phyloP scores from a whole-genome alignment of 2,329 filamentous ascomycete genomes.

The Colletotrichum nymphaeae region DNA sequence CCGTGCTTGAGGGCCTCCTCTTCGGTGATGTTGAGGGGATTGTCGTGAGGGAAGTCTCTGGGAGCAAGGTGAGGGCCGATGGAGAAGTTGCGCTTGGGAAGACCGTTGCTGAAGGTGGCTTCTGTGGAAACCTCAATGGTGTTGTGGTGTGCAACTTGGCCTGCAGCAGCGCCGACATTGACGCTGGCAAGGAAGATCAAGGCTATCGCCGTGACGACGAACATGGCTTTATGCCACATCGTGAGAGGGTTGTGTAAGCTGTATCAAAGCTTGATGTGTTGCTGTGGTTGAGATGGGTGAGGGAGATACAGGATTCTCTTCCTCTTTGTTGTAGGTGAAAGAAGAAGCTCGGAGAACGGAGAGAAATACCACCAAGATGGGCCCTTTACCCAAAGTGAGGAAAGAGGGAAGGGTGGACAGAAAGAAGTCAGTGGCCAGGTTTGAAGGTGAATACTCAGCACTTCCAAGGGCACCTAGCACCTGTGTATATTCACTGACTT shows the following conservation, averaged over 20 bases:
- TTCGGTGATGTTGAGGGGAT: constrained; percentile 22
- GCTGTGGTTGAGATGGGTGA: not conserved
- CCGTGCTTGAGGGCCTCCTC: constrained; percentile 20
- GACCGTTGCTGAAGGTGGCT: not conserved
- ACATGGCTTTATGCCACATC: not conserved
- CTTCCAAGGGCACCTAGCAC: no score
- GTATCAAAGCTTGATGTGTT: not conserved
- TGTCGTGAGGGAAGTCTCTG: constrained; percentile 12
- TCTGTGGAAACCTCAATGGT: not conserved
- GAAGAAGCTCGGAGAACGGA: no score
- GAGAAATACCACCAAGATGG: no score
- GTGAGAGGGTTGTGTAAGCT: not conserved
- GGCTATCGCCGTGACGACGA: not conserved
- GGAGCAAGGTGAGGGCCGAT: constrained; percentile 19
- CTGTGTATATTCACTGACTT: not conserved
- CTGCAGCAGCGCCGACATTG: not conserved
- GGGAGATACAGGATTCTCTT: not conserved
- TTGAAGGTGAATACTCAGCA: not conserved
- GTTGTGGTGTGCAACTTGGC: not conserved
- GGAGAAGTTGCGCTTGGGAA: not conserved
- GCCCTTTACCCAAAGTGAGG: not conserved
- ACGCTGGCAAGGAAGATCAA: not conserved
- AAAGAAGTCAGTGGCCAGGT: not conserved
- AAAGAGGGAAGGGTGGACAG: not conserved
- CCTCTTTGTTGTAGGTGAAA: not conserved